Base-by-base conservation (phyloP, 495 filamentous ascomycete species). In the Podospora bellae-mahoneyi region DNA sequence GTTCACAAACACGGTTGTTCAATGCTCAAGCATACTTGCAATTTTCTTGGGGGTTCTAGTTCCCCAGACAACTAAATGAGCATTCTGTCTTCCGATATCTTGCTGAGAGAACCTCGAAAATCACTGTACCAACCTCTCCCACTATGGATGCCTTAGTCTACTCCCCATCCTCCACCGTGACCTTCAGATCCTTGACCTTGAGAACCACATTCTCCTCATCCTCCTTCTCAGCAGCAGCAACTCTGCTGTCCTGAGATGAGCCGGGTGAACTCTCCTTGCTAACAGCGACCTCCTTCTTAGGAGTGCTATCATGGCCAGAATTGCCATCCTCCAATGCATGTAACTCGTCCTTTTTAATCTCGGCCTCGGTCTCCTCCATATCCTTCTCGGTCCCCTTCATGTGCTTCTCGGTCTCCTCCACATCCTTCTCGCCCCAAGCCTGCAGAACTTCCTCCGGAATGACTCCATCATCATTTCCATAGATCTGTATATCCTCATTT, bases 401-500 rank as follows among this genome's bases (percentile, higher is more conserved):
- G 13, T 62, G 27, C 15, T 65, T 54, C 54, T 23, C 5, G 18
- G 54, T 56, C 16, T 60, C 62, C 27, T 66, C 62, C 19, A 64
- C 26, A 13, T 62, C 34, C 15, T 65, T 54, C 23, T 63, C 67
- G 5, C 39, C 68, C 68, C 68, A 68, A 18, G 16, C n/a, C 20
- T 58, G 55, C 23, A 53, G 16, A 13, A 61, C 58, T 28, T 65
- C 34, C 15, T 56, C 53, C 28, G 39, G 57, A n/a, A 68, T 39
- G 5, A 34, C 18, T 15, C 23, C 44, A 16, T 65, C 34, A 1
- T 70, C 44, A 2, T 71, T 66, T 9, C 59, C 59, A 26, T 39
- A 48, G 58, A 80, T 59, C 5, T 72, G 57, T n/a, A 76, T 68
- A 16, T 68, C 23, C 3, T 76, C 76, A 66, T 83, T 83, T 30